phyloP scores from a whole-genome alignment of 2,329 filamentous ascomycete genomes.

The Fusarium gaditjirri region DNA sequence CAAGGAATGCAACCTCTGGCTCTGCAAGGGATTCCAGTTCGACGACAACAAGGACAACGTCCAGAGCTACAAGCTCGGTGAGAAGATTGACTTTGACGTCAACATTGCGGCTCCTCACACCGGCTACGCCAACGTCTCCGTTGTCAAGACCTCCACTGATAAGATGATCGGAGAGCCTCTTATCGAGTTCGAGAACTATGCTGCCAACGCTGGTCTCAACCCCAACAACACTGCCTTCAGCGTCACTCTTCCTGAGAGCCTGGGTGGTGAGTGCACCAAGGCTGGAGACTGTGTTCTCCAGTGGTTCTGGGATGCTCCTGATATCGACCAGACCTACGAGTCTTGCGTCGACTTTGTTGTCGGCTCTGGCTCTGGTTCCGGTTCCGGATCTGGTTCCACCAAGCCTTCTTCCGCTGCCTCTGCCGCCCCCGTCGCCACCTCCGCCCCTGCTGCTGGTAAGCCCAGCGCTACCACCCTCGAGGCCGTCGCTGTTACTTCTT shows the following conservation, averaged over 20 bases:
- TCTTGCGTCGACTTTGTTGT: constrained; percentile 68
- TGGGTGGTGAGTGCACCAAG: constrained; percentile 57
- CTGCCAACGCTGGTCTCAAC: constrained; percentile 54
- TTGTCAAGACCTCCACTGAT: constrained; percentile 65
- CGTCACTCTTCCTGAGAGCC: constrained; percentile 63
- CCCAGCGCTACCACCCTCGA: constrained; percentile 18
- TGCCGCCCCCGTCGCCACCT: constrained; percentile 6
- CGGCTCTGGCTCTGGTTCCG: constrained; percentile 5
- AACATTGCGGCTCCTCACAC: constrained; percentile 57
- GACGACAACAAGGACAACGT: constrained; percentile 57
- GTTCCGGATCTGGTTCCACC: constrained; percentile 1
- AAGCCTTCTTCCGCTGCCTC: constrained; percentile 19
- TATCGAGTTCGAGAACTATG: constrained; percentile 66
- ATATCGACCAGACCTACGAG: constrained; percentile 70
- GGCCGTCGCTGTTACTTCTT: constrained; percentile 12
- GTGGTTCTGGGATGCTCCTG: constrained; percentile 69
- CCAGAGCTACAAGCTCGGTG: constrained; percentile 55
- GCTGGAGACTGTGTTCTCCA: constrained; percentile 65
- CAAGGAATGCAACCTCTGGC: constrained; percentile 53
- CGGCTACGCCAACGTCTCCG: constrained; percentile 64
- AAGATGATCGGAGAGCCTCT: constrained; percentile 62
- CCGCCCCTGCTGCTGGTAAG: constrained; percentile 9
- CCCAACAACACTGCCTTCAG: constrained; percentile 61
- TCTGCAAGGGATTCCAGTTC: constrained; percentile 60
- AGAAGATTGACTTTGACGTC: constrained; percentile 56